Evolutionary conservation across 2,329 filamentous ascomycete species (phyloP).

Genomic region (Amylocarpus encephaloides): DNA sequence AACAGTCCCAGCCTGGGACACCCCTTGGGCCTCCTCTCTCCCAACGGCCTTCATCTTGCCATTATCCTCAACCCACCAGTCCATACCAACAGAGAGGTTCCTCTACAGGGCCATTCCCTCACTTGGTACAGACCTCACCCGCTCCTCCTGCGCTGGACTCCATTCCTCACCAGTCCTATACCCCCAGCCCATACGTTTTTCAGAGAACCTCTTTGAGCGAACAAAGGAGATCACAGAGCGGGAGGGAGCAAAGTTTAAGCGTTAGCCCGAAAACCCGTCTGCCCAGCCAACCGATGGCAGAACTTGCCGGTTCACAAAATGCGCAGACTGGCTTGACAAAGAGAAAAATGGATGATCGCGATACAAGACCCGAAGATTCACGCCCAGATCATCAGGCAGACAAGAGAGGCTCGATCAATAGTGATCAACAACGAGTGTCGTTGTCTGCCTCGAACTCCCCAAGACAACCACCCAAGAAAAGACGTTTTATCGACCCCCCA

Average conservation of each 20-base stretch:
- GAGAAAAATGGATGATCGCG: constrained; percentile 28
- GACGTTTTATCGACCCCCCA: constrained; percentile 46
- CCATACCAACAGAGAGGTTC: constrained; percentile 51
- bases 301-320: constrained; percentile 17
- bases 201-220: constrained; percentile 40
- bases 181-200: constrained; percentile 41
- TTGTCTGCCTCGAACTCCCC: constrained; percentile 18
- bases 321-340: constrained; percentile 19
- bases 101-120: constrained; percentile 18
- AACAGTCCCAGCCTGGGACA: constrained; percentile 32
- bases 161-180: constrained; percentile 37
- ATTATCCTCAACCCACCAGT: constrained; percentile 48
- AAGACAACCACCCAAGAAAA: constrained; percentile 41
- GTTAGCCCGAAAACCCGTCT: constrained; percentile 72
- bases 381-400: constrained; percentile 16
- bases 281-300: constrained; percentile 24
- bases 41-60: constrained; percentile 39
- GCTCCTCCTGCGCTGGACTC: constrained; percentile 34
- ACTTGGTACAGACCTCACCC: constrained; percentile 30
- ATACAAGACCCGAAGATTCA: constrained; percentile 17
- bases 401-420: constrained; percentile 18
- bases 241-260: constrained; percentile 65
- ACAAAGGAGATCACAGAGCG: constrained; percentile 45
- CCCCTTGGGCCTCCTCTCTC: constrained; percentile 46
- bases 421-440: constrained; percentile 12